Evolutionary conservation across 768 basidiomycete species (phyloP).

Genomic region (Astraeus odoratus): DNA sequence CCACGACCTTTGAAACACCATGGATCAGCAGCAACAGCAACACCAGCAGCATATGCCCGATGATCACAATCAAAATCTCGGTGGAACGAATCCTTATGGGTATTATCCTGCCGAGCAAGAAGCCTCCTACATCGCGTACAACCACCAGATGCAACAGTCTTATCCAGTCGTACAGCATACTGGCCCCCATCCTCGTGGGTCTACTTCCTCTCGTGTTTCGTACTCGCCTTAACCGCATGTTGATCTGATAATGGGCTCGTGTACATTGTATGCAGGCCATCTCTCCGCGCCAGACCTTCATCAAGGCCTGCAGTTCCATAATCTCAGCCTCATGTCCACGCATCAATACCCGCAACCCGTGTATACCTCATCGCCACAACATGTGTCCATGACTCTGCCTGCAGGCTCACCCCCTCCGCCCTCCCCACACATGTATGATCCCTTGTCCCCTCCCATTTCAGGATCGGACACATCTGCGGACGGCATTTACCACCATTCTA

Average conservation of each 20-base stretch:
- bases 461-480: conserved; percentile 86
- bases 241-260: conserved; percentile 57
- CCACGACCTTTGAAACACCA: conserved; percentile 32
- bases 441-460: conserved; percentile 79
- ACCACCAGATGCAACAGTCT: conserved; percentile 39
- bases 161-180: conserved; percentile 54
- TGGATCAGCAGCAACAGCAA: conserved; percentile 38
- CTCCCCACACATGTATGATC: conserved; percentile 76
- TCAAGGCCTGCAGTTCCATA: conserved; percentile 54
- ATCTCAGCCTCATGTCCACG: conserved; percentile 59
- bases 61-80: conserved; percentile 39
- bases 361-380: conserved; percentile 56
- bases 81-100: conserved; percentile 35
- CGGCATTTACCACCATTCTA: conserved; percentile 69
- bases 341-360: conserved; percentile 62
- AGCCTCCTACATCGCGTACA: conserved; percentile 48
- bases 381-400: conserved; percentile 59
- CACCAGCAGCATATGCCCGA: conserved; percentile 42
- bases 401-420: conserved; percentile 66
- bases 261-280: conserved; percentile 51
- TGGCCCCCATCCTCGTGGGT: conserved; percentile 70
- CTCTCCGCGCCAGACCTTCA: conserved; percentile 62
- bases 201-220: conserved; percentile 34
- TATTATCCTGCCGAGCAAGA: conserved; percentile 54
- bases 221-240: conserved; percentile 46